Base-by-base conservation (phyloP, 345 rosid genomes). In the Eucalyptus urophylla region DNA sequence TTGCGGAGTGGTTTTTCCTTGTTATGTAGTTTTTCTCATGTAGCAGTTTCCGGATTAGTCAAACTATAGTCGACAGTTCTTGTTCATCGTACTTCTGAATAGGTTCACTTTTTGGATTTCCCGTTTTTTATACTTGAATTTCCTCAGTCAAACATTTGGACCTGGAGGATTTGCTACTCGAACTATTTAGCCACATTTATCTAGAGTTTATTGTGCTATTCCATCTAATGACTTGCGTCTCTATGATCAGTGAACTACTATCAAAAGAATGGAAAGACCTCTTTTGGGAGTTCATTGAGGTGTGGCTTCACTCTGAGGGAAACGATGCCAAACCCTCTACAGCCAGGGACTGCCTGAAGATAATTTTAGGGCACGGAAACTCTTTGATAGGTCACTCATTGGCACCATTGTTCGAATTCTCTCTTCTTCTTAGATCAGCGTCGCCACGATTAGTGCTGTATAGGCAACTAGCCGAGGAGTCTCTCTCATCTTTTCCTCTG, bases 401-500 rank as follows among this genome's bases (percentile, higher is more conserved):
- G 93, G 94, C 95, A 80, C 93, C 98, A 4, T 93, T 98, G 5
- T 95, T 95, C 90, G 96, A 95, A 88, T 95, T 97, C 94, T 98
- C 99, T 45, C 96, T 98, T 88, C 93, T 91, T 67, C 86, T 97
- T 90, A 96, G 99, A 94, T 95, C 98, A 27, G 97, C 99, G 14
- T 97, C 99, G 43, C 97, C 99, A 4, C 92, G 96, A 92, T 92
- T 98, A 92, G 98, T 97, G 91, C 97, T 98, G 81, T 97, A 95
- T 76, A 94, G 97, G 49, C 98, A 98, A 88, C 92, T 98, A 65
- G 99, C 99, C 11, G 99, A 94, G 92, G 99, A 98, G 91, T 97
- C 99, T 90, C 96, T 98, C 67, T 96, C 99, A 89, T 98, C 99
- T 86, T 97, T 92, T 91, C 98, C 98, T 19, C 93, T 90, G 86